Evolutionary conservation across 352 stramenopile genomes (phyloP).

Genomic region (Phytophthora boehmeriae): DNA sequence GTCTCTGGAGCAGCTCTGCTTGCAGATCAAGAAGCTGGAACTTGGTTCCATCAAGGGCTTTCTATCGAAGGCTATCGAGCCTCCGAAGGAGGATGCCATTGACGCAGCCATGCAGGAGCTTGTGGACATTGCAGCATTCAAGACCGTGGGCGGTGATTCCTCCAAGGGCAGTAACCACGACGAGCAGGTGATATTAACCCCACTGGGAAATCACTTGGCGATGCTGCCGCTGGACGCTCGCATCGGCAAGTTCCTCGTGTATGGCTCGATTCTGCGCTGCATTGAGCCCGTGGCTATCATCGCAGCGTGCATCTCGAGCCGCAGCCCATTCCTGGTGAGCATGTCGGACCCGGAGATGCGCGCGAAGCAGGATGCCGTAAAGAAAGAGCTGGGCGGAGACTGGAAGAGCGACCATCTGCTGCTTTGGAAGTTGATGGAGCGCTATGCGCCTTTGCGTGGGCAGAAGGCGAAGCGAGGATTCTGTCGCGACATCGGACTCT

Average conservation of each 20-base stretch:
- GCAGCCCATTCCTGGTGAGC: slow-evolving; percentile 79
- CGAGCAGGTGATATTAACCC: slow-evolving; percentile 87
- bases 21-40: slow-evolving; percentile 88
- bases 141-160: slow-evolving; percentile 26
- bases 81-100: slow-evolving; percentile 90
- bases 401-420: slow-evolving; percentile 85
- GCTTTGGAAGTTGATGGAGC: slow-evolving; percentile 81
- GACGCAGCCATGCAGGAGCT: slow-evolving; percentile 92
- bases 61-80: slow-evolving; percentile 89
- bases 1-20: slow-evolving; percentile 84
- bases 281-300: slow-evolving; percentile 86
- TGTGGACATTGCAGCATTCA: slow-evolving; percentile 89
- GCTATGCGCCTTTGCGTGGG: slow-evolving; percentile 51
- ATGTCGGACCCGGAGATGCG: slow-evolving; percentile 68
- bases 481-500: slow-evolving; percentile 77
- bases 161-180: slow-evolving; percentile 30
- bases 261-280: slow-evolving; percentile 87
- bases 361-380: slow-evolving; percentile 61
- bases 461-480: slow-evolving; percentile 66
- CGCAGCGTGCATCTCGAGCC: slow-evolving; percentile 79
- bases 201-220: slow-evolving; percentile 89
- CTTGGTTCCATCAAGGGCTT: slow-evolving; percentile 79
- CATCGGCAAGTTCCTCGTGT: slow-evolving; percentile 89
- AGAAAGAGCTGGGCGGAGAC: slow-evolving; percentile 61
- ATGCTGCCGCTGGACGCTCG: slow-evolving; percentile 87